These are phyloP conservation scores for Themeda triandra DNA, from an alignment of 176 grass and related monocot species.

Conservation along the genomic window DNA sequence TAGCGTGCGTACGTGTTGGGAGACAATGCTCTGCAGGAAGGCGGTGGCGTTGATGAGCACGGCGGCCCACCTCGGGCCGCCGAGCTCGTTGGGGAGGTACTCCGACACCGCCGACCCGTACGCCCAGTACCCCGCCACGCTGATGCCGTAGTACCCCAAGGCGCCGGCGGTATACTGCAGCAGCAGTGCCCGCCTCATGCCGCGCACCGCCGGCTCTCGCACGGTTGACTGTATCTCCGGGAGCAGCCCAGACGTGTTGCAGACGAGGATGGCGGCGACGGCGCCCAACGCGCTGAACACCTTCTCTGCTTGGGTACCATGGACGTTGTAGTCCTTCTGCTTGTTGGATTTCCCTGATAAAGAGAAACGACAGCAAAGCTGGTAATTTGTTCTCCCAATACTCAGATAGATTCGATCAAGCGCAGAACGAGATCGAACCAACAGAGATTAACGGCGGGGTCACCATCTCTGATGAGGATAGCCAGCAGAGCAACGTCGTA, in stretches of 20 bases:
- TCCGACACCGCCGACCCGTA: conserved; percentile 74
- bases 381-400: not conserved
- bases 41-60: conserved; percentile 76
- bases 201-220: conserved; percentile 46
- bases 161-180: conserved; percentile 70
- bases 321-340: conserved; percentile 48
- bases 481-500: conserved; percentile 49
- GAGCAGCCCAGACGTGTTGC: conserved; percentile 86
- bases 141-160: conserved; percentile 61
- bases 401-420: not conserved
- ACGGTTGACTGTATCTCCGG: conserved; percentile 94
- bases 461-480: conserved; percentile 69
- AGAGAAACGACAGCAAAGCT: not conserved
- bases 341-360: conserved; percentile 40
- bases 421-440: not conserved
- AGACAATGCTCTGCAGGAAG: conserved; percentile 78
- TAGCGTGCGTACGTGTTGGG: conserved; percentile 54
- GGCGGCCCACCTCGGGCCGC: conserved; percentile 59
- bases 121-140: conserved; percentile 85
- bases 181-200: conserved; percentile 65
- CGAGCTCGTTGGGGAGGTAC: conserved; percentile 70
- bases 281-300: conserved; percentile 73
- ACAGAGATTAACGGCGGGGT: not conserved
- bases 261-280: conserved; percentile 71
- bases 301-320: conserved; percentile 38